These are phyloP conservation scores for Xanthoconium stramineum DNA, from an alignment of 768 basidiomycete species.

Conservation along the genomic window DNA sequence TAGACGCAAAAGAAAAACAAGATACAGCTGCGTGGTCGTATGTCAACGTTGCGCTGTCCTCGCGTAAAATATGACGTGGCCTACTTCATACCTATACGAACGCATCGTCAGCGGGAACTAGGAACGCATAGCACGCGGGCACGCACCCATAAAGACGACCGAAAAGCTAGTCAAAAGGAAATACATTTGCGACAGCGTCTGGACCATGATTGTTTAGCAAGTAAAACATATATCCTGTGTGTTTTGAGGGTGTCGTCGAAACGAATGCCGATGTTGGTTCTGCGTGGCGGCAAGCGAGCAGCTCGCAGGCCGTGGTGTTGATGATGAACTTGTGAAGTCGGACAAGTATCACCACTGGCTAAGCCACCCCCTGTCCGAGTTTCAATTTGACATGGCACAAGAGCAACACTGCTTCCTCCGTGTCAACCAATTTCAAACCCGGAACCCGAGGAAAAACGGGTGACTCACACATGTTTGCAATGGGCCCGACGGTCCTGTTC, in stretches of 20 bases:
- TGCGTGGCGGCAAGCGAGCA: too few relatives aligned
- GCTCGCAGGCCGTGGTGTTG: too few relatives aligned
- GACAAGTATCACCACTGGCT: not conserved
- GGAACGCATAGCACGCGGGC: not conserved
- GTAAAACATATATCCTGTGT: not conserved
- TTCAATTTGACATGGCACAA: too few relatives aligned
- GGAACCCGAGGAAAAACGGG: too few relatives aligned
- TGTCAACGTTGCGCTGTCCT: not conserved
- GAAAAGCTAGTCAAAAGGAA: conserved; percentile 8
- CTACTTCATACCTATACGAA: conserved; percentile 17
- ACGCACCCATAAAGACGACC: conserved; percentile 14
- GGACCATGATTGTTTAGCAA: conserved; percentile 1
- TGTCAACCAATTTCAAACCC: not conserved
- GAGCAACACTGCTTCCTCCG: not conserved
- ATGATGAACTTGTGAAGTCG: too few relatives aligned
- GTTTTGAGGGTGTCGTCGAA: not conserved
- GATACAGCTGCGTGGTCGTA: conserved; percentile 2
- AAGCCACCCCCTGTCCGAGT: not conserved
- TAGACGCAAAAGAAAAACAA: conserved; percentile 21
- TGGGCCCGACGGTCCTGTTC: too few relatives aligned
- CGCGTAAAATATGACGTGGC: not conserved
- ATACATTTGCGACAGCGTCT: conserved; percentile 1
- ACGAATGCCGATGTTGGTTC: not conserved
- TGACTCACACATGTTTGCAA: too few relatives aligned
- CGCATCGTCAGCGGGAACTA: not conserved